These are phyloP conservation scores for Chaetomium tenue DNA, from an alignment of 495 filamentous ascomycete genomes.

Conservation along the genomic window DNA sequence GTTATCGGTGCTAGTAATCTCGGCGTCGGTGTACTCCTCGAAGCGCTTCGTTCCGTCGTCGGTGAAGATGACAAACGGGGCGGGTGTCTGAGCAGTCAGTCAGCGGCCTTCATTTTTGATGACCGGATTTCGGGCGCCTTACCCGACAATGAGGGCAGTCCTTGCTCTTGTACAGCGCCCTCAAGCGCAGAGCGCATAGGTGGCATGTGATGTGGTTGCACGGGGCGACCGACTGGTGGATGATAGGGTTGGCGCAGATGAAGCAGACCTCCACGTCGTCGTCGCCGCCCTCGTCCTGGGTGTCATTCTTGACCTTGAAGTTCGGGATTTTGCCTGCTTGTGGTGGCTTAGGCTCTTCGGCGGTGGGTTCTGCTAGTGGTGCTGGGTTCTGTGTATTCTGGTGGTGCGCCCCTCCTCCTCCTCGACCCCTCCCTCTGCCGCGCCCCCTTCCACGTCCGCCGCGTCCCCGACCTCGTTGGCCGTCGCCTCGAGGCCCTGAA, in stretches of 20 bases:
- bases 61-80: slow-evolving; percentile 86
- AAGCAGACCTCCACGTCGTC: slow-evolving; percentile 85
- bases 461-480: slow-evolving; percentile 38
- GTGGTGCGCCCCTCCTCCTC: slow-evolving; percentile 18
- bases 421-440: slow-evolving; percentile 20
- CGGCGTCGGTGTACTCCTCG: slow-evolving; percentile 70
- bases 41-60: slow-evolving; percentile 76
- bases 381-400: slow-evolving; percentile 3
- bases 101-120: slow-evolving; percentile 13
- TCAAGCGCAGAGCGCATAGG: slow-evolving; percentile 84
- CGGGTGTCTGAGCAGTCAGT: slow-evolving; percentile 57
- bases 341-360: slow-evolving; percentile 20
- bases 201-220: slow-evolving; percentile 96
- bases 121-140: slow-evolving; percentile 41
- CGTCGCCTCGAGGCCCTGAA: slow-evolving; percentile 35
- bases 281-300: slow-evolving; percentile 34
- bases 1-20: slow-evolving; percentile 72
- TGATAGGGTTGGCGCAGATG: slow-evolving; percentile 87
- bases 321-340: slow-evolving; percentile 15
- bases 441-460: slow-evolving; percentile 26
- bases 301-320: slow-evolving; percentile 30
- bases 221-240: slow-evolving; percentile 80
- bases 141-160: slow-evolving; percentile 92
- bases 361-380: slow-evolving; percentile 5
- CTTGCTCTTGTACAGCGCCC: slow-evolving; percentile 92